These are phyloP conservation scores for Fusarium citri DNA, from an alignment of 2,329 filamentous ascomycete species.

Conservation along the genomic window DNA sequence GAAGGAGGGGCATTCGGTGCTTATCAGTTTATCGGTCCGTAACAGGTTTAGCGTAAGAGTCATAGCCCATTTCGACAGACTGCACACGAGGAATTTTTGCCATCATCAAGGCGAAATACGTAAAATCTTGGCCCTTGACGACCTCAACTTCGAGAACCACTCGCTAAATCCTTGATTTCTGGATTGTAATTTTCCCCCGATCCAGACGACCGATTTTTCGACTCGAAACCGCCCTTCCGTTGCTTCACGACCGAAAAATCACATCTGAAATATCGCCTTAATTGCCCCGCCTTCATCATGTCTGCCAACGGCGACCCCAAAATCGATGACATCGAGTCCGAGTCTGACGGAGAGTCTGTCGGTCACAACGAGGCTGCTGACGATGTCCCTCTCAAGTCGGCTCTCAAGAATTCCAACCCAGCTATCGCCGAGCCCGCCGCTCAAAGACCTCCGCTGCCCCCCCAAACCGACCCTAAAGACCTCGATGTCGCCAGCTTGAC, in stretches of 20 bases:
- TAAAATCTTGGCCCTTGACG: conserved; percentile 39
- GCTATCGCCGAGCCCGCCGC: conserved; percentile 68
- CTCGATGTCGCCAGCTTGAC: conserved; percentile 84
- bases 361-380: conserved; percentile 69
- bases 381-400: conserved; percentile 81
- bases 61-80: conserved; percentile 50
- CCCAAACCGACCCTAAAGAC: conserved; percentile 91
- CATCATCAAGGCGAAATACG: conserved; percentile 52
- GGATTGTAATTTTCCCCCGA: conserved; percentile 40
- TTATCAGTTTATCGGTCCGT: conserved; percentile 55
- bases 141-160: conserved; percentile 36
- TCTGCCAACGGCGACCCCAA: conserved; percentile 70
- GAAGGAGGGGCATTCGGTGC: conserved; percentile 51
- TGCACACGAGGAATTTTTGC: conserved; percentile 60
- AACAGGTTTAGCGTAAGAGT: conserved; percentile 55
- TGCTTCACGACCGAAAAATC: conserved; percentile 37
- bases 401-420: conserved; percentile 79
- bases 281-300: conserved; percentile 58
- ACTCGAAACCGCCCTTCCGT: conserved; percentile 22
- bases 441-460: conserved; percentile 70
- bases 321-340: conserved; percentile 80
- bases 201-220: conserved; percentile 22
- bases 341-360: conserved; percentile 74
- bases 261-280: conserved; percentile 36
- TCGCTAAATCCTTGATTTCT: conserved; percentile 25